phyloP scores from a whole-genome alignment of 2,329 filamentous ascomycete genomes.

The Sphaerulina populicola region DNA sequence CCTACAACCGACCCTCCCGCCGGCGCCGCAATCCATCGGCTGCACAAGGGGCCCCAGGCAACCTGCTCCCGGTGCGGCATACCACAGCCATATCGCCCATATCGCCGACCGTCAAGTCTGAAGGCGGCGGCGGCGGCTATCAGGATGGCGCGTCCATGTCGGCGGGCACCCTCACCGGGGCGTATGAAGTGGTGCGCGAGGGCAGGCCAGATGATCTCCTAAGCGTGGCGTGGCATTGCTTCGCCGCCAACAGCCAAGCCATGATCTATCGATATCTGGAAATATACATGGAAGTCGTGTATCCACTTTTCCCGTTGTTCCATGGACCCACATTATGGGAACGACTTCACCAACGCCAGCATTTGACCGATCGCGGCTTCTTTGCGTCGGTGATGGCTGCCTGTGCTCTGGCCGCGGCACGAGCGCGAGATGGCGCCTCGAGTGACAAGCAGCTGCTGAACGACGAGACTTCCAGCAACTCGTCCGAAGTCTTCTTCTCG shows the following conservation, averaged over 20 bases:
- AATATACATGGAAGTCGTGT: conserved; percentile 48
- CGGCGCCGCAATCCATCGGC: conserved; percentile 27
- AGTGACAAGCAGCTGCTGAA: conserved; percentile 27
- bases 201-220: conserved; percentile 22
- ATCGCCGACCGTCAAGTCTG: conserved; percentile 17
- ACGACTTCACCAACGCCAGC: conserved; percentile 38
- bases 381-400: conserved; percentile 47
- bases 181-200: conserved; percentile 21
- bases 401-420: conserved; percentile 44
- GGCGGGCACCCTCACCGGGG: conserved; percentile 18
- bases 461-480: conserved; percentile 19
- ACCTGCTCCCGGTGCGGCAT: conserved; percentile 22
- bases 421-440: conserved; percentile 45
- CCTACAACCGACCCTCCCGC: conserved; percentile 41
- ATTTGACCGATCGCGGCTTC: conserved; percentile 38
- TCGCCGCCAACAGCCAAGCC: conserved; percentile 35
- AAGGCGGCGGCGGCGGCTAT: conserved; percentile 1
- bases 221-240: conserved; percentile 36
- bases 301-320: conserved; percentile 48
- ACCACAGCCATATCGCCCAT: conserved; percentile 8
- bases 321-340: conserved; percentile 40
- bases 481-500: conserved; percentile 40
- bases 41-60: conserved; percentile 18
- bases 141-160: conserved; percentile 1
- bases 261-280: conserved; percentile 38